Base-by-base conservation (phyloP, 805 yeast genomes). In the Wickerhamiella azyma region DNA sequence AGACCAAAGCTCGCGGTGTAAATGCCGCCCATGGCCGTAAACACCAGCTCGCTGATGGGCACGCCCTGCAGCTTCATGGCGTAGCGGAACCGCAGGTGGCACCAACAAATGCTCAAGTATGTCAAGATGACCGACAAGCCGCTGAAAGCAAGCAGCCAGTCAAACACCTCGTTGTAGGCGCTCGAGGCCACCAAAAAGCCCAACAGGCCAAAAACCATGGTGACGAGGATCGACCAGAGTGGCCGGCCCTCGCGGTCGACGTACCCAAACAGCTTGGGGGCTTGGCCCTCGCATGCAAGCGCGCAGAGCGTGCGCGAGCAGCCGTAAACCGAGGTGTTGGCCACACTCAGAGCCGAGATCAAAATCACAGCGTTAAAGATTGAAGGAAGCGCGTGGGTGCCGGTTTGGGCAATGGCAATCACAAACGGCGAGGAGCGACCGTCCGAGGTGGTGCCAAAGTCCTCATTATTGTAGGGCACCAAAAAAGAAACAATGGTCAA, bases 351-450 rank as follows among this genome's bases (percentile, higher is more conserved):
- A 24, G 78, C 79, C 5, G 86, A 73, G 45, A 79, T 65, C 55
- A 81, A 63, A 50, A 81, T 78, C 41, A 81, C 81, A 6, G 75
- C 81, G 57, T 81, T 81, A 65, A 81, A 69, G 30, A 81, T 73
- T 37, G 75, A 68, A 21, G 84, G 84, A 42, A 79, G 62, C 37
- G 79, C 85, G 26, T 60, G 64, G 52, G 78, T 76, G 49, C 84
- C 83, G 24, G 81, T 81, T 39, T 70, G 67, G 30, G 61, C 65
- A 47, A 81, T 74, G 32, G 89, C 83, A 63, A 82, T 76, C 44
- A 81, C 89, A 54, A 81, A 81, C n/a, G 92, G 89, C 14, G 88
- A 81, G 10, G 85, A 82, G 13, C 77, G 63, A 37, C 80, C 81
- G 52, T 74, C 76, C 48, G 66, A 48, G 74, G 74, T 51, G 9